phyloP scores from a whole-genome alignment of 148 eudicot genomes.

The Rhododendron williamsianum region DNA sequence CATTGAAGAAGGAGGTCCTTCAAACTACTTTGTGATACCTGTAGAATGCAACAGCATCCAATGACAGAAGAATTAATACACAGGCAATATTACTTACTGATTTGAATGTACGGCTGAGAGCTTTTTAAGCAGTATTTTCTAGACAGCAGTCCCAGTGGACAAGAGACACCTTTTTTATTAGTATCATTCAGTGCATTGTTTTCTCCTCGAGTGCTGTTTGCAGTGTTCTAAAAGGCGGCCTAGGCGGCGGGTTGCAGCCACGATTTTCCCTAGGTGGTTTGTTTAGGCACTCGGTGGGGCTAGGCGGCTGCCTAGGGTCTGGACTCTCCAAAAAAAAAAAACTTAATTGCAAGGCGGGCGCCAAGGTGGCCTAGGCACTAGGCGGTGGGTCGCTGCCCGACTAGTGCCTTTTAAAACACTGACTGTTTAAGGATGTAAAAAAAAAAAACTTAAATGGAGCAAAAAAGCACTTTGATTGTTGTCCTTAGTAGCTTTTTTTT shows the following conservation, averaged over 20 bases:
- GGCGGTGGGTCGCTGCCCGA: no score
- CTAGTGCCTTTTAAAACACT: no score
- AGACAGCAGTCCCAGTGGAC: not conserved
- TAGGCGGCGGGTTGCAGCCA: no score
- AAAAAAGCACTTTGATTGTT: not conserved
- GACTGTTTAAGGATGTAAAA: not conserved
- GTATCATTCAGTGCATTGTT: not conserved
- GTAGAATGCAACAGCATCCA: conserved; percentile 8
- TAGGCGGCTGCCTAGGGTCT: no score
- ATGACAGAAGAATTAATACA: not conserved
- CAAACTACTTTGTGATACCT: conserved; percentile 91
- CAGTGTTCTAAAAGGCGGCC: no score
- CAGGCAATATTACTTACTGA: not conserved
- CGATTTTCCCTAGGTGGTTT: no score
- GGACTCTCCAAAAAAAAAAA: no score
- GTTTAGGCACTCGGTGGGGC: no score
- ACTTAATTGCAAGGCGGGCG: no score
- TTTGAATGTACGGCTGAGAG: not conserved
- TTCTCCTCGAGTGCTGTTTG: not conserved
- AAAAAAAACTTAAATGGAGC: not conserved
- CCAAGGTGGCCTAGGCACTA: no score
- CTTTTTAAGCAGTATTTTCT: not conserved
- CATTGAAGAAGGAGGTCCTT: conserved; percentile 89
- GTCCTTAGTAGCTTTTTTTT: not conserved
- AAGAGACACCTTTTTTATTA: not conserved